Percentiles rank a stretch among this genome's conserved stretches.
Conservation (phyloP, 2,329 filamentous ascomycete species). For the Drechslerella coelobrocha region DNA sequence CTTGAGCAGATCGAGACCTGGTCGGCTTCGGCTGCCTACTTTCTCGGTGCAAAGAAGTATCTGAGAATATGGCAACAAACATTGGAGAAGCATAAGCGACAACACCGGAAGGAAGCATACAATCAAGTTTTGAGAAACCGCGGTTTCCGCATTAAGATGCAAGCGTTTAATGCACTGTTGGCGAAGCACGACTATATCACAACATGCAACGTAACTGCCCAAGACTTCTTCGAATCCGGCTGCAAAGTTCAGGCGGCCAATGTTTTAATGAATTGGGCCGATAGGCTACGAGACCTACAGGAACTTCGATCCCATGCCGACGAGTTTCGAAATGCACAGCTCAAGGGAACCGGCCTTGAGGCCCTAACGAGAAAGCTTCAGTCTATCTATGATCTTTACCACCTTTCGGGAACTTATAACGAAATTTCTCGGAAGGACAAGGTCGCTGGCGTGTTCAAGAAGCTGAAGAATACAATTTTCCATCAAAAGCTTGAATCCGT, state of each 20-base stretch:
- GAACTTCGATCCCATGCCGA: constrained; percentile 24
- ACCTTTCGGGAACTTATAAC: constrained; percentile 46
- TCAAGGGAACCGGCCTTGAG: constrained; percentile 9
- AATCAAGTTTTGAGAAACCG: constrained; percentile 32
- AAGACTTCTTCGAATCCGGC: constrained; percentile 41
- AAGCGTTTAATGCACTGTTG: constrained; percentile 24
- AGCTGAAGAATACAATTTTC: constrained; percentile 34
- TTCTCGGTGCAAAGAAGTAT: constrained; percentile 24
- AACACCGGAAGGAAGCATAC: constrained; percentile 44
- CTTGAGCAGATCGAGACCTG: constrained; percentile 20
- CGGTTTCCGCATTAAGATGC: constrained; percentile 25
- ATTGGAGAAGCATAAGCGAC: constrained; percentile 40
- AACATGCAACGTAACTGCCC: constrained; percentile 19
- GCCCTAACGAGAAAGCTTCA: constrained; percentile 29
- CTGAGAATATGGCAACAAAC: constrained; percentile 28
- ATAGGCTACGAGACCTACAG: constrained; percentile 3
- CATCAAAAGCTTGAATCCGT: constrained; percentile 34
- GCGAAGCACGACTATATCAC: constrained; percentile 18
- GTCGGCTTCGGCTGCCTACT: constrained; percentile 34
- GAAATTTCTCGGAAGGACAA: constrained; percentile 45
- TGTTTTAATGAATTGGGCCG: constrained; percentile 27
- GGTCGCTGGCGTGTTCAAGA: constrained; percentile 24
- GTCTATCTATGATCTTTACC: constrained; percentile 29
- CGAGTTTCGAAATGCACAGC: constrained; percentile 23
- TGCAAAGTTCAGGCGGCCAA: constrained; percentile 35